These are phyloP conservation scores for Talaromyces sp. DNA, from an alignment of 2,329 filamentous ascomycete genomes.

Conservation along the genomic window DNA sequence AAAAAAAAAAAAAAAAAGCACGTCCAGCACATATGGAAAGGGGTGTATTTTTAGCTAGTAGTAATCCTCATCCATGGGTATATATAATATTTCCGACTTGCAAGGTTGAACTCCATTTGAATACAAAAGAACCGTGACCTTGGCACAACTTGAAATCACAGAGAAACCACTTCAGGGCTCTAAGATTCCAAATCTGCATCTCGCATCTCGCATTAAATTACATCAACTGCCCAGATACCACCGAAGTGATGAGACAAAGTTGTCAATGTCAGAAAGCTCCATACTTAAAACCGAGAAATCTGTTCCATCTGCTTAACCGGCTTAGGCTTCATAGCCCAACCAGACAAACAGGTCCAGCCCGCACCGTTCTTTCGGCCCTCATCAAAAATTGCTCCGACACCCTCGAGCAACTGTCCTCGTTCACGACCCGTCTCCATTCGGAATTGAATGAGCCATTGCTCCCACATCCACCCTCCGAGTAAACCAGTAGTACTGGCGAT, in stretches of 20 bases:
- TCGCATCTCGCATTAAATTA: slow-evolving; percentile 11
- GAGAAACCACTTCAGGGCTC: not conserved
- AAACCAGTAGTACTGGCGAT: slow-evolving; percentile 77
- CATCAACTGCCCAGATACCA: not conserved
- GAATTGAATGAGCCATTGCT: slow-evolving; percentile 90
- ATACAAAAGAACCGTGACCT: not conserved
- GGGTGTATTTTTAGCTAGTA: no score
- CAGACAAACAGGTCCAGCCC: slow-evolving; percentile 63
- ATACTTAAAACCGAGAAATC: not conserved
- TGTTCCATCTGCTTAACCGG: slow-evolving; percentile 1
- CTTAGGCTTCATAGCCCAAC: slow-evolving; percentile 59
- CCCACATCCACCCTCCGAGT: slow-evolving; percentile 88
- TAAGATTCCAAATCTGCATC: not conserved
- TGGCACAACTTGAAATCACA: no score
- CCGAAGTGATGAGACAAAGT: not conserved
- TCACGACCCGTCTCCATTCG: slow-evolving; percentile 81
- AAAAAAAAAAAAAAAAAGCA: no score
- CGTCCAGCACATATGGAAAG: not conserved
- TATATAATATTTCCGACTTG: no score
- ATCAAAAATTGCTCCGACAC: slow-evolving; percentile 60
- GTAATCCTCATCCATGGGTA: no score
- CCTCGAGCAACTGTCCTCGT: slow-evolving; percentile 55
- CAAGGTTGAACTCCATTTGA: not conserved
- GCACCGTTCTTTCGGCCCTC: slow-evolving; percentile 61
- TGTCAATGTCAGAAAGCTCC: not conserved